Percentiles rank a stretch among this genome's conserved stretches.
Conservation (phyloP, 1,284 basidiomycete genomes). For the Stygiomarasmius scandens region DNA sequence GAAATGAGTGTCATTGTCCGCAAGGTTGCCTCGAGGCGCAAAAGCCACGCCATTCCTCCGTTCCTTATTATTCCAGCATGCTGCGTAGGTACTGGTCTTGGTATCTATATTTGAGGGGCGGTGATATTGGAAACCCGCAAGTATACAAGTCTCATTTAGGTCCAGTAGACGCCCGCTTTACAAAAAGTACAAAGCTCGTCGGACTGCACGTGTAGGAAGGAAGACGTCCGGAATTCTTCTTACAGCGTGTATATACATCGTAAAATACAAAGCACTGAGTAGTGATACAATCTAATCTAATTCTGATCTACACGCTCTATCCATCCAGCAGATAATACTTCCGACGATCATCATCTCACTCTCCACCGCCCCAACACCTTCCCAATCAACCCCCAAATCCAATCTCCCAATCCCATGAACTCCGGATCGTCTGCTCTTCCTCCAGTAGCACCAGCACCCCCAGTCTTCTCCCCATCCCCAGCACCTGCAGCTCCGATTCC, state of each 20-base stretch:
- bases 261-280: too few species aligned
- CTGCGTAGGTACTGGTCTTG: too few species aligned
- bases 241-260: too few species aligned
- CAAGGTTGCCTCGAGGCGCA: conserved; percentile 10
- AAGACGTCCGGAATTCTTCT: background rate
- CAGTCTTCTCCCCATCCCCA: background rate
- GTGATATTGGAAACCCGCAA: background rate
- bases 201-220: conserved; percentile 8
- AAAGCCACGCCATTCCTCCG: background rate
- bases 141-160: background rate
- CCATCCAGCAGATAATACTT: background rate
- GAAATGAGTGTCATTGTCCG: background rate
- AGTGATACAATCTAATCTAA: background rate
- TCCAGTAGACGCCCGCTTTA: background rate
- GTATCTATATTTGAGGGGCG: too few species aligned
- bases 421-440: conserved; percentile 2
- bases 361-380: conserved; percentile 11
- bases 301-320: background rate
- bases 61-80: conserved; percentile 7
- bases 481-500: background rate
- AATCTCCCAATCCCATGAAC: conserved; percentile 11
- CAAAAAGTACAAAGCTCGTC: conserved; percentile 8
- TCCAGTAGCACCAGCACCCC: background rate
- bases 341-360: background rate
- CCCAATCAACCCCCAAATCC: conserved; percentile 10